Percentiles rank a stretch among this genome's conserved stretches.
These are phyloP conservation scores for Hypoxylon sp. DNA, from an alignment of 2,329 filamentous ascomycete species.

Conservation along the genomic window DNA sequence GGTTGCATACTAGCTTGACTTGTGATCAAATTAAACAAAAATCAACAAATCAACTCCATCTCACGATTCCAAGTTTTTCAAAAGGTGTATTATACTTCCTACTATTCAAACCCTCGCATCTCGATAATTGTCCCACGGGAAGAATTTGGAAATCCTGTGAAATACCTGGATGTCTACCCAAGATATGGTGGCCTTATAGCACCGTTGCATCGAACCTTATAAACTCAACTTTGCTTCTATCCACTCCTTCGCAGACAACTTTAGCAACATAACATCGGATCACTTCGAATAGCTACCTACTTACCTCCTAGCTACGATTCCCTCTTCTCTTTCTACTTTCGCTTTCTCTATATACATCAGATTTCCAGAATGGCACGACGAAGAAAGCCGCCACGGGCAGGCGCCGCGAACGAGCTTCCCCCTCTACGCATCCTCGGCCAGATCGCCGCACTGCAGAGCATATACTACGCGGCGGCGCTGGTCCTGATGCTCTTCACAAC, in stretches of 20 bases:
- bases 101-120: not conserved
- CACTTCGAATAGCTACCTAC: no score
- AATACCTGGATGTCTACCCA: no score
- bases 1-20: conserved; percentile 25
- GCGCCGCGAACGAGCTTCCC: conserved; percentile 68
- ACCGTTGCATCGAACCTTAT: conserved; percentile 10
- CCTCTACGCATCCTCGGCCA: conserved; percentile 67
- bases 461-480: conserved; percentile 63
- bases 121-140: no score
- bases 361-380: conserved; percentile 57
- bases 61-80: conserved; percentile 12
- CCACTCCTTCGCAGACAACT: conserved; percentile 28
- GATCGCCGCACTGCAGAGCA: conserved; percentile 64
- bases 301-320: no score
- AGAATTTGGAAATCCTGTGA: no score
- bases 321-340: no score
- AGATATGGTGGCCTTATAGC: conserved; percentile 40
- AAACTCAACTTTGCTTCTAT: conserved; percentile 27
- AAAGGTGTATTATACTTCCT: no score
- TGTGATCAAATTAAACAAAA: conserved; percentile 28
- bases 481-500: conserved; percentile 66
- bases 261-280: conserved; percentile 5
- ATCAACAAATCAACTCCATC: conserved; percentile 8
- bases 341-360: conserved; percentile 1
- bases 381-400: conserved; percentile 65